Conservation (phyloP, 2,329 filamentous ascomycete species). For the Colletotrichum sp. region DNA sequence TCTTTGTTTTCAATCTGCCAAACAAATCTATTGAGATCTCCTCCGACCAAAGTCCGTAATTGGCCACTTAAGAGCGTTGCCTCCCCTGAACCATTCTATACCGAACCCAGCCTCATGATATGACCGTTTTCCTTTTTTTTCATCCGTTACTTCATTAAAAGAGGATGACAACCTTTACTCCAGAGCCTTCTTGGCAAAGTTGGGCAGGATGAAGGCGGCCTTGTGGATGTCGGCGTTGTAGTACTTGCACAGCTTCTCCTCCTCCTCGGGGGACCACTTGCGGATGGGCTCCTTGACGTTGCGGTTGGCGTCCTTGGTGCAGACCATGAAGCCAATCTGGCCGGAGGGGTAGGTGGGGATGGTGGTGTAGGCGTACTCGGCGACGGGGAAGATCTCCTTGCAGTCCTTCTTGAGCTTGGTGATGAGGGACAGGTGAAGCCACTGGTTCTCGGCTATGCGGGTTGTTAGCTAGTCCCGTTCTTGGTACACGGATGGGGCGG, state of each 20-base stretch:
- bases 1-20: background rate
- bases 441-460: conserved; percentile 93
- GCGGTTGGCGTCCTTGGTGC: conserved; percentile 88
- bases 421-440: conserved; percentile 96
- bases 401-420: conserved; percentile 95
- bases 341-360: conserved; percentile 99
- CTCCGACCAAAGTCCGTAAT: background rate
- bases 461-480: conserved; percentile 17
- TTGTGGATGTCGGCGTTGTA: conserved; percentile 98
- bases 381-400: conserved; percentile 95
- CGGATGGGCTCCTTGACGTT: conserved; percentile 87
- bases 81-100: background rate
- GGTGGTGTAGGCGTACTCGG: conserved; percentile 98
- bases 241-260: conserved; percentile 92
- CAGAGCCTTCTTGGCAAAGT: conserved; percentile 83
- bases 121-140: background rate
- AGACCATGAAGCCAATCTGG: conserved; percentile 99
- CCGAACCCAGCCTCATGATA: background rate
- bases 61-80: background rate
- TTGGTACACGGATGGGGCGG: background rate
- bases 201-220: conserved; percentile 91
- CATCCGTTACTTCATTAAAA: background rate
- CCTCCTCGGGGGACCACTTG: conserved; percentile 82
- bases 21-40: background rate
- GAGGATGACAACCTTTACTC: conserved; percentile 41